Evolutionary conservation across 345 rosid species (phyloP), one percentile per base, ranked within the genome.

Genomic region (Salix viminalis): DNA sequence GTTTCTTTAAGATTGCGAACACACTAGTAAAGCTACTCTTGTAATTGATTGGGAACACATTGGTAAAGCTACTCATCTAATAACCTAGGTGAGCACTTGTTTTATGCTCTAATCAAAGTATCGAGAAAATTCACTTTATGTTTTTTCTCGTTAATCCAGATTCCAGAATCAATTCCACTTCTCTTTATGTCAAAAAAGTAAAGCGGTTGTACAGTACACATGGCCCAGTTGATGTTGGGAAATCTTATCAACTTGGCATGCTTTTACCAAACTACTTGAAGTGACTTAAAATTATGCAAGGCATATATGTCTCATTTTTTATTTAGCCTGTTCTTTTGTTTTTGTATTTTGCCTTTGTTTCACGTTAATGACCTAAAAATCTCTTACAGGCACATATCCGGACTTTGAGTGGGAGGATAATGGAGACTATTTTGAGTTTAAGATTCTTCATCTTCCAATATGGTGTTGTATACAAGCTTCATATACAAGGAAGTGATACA

Each of bases 361-460:
- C 36, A n/a, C 65, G 18, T 46, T 78, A 65, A 61, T 69, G 56
- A 41, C 74, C 41, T 12, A 50, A 19, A 61, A 50, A 26, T 56
- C 42, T 75, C 80, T 37, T 76, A 73, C 92, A 95, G 99, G 86
- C 90, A 42, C 99, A 93, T 82, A 93, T 96, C 69, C 92, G 96
- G 69, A 93, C 93, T 42, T 69, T 90, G 39, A 60, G 92, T 52
- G 99, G 99, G 79, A 89, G 99, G 89, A 87, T 96, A 80, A 48
- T 91, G 80, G 99, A 96, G 86, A 93, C 97, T 5, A 74, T 96
- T 34, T 87, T 96, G 82, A 90, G 98, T 79, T 79, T 91, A 54
- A 77, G 99, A 72, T 96, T 96, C 86, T 96, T 96, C 68, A 83
- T 96, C 39, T 96, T 93, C 87, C 99, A 96, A 85, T 96, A 84